Base-by-base conservation (phyloP, 371 early-diverging fungal species). In the Catenaria anguillulae region DNA sequence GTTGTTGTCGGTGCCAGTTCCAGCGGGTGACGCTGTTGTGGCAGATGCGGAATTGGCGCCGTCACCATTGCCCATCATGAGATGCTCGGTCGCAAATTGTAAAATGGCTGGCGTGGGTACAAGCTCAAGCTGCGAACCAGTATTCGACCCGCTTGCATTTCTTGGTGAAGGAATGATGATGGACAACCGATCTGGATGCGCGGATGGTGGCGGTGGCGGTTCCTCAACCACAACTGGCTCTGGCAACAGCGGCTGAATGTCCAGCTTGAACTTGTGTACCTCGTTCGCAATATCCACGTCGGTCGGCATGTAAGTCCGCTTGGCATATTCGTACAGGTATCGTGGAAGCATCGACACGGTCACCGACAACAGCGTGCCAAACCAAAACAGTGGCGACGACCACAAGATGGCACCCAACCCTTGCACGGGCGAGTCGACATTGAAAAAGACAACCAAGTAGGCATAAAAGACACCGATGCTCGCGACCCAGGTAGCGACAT, bases 221-320 rank as follows among this genome's bases (percentile, higher is more conserved):
- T 50, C 52, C 33, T 8, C 15, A 10, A 31, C 52, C 21, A 50
- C 52, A 17, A 29, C 52, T 8, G 29, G 52, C 17, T 50, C 52
- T 13, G 52, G 52, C 29, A 50, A 26, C 3, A 50, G 52, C 52
- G 52, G 26, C 29, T 8, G 8, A 13, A 29, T 4, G 31, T 50
- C 52, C 21, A 50, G 52, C 29, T 19, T 19, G 29, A 29, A 50
- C 52, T 50, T 50, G 26, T 50, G 65, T 64, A 29, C 17, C 43
- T 58, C 59, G 24, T 37, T 1, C 17, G 59, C 59, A 19, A 82
- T 76, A 56, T 87, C 85, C 13, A 87, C 70, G 54, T 86, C 85
- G 62, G 84, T 80, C 0, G 90, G 87, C 48, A 66, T 76, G 76
- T 77, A 80, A 72, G 81, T 79, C 64, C 78, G 78, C 64, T 73